Evolutionary conservation across 2,329 filamentous ascomycete species (phyloP), one percentile per base, ranked within the genome.

Genomic region (Rhinocladiella similis): DNA sequence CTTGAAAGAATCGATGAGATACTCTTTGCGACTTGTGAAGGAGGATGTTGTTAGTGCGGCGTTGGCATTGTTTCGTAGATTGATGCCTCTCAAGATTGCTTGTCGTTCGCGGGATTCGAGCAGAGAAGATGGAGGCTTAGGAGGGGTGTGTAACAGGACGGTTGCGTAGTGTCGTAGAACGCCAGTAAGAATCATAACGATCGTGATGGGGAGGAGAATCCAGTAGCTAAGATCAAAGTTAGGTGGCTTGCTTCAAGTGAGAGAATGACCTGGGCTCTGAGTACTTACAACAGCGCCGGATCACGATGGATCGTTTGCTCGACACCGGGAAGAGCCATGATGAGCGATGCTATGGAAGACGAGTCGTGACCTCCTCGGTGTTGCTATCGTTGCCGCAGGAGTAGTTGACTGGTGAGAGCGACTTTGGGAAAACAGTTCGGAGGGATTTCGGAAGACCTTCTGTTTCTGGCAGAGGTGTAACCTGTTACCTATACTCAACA

Each of bases 291-390:
- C 64, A 99, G 82, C 77, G 96, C 92, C 70, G 94, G 93, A 88
- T 99, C 95, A 84, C 94, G 78, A 79, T 96, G 89, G 84, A 99
- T 97, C 80, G 91, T 94, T 81, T 99, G 94, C 66, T 90, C 87
- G 64, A 89, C 83, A 65, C 88, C 81, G 78, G 94, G 73, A 56
- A 74, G 87, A 67, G 89, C 88, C 93, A 97, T 97, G 50, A 63
- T 77, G 69, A 63, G 59, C 18, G 41, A 20, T 20, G 19, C 3
- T 22, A n/a, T 27, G 42, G 19, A 43, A 18, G 43, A 46, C 14
- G 43, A 12, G 14, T 33, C 10, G 29, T 9, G 29, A 33, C 7
- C 5, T 33, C 22, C 22, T 33, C 29, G 29, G 10, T 33, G 29
- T 33, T 9, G 29, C 29, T 12, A 7, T 33, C 29, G 29, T 12